phyloP scores from a whole-genome alignment of 768 basidiomycete genomes.

The Russula olivacea region DNA sequence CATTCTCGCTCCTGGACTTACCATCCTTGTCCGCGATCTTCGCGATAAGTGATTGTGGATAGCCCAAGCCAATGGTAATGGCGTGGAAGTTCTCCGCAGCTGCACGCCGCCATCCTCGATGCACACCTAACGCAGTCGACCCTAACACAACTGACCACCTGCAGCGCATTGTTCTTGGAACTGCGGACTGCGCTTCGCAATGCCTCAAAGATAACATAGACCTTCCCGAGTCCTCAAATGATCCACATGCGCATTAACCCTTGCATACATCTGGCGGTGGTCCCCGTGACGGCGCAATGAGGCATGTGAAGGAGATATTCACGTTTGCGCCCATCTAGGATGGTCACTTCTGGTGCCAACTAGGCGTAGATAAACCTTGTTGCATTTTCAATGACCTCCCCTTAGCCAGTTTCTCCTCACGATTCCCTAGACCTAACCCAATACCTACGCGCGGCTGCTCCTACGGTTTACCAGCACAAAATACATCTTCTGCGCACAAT shows the following conservation, averaged over 20 bases:
- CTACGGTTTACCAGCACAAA: not conserved
- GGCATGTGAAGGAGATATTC: not conserved
- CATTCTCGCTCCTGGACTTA: too few species aligned
- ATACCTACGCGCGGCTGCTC: not conserved
- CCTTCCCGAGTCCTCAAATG: not conserved
- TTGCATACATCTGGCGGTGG: not conserved
- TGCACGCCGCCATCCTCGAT: not conserved
- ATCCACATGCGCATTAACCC: not conserved
- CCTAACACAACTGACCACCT: not conserved
- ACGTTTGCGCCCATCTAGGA: not conserved
- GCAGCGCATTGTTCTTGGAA: not conserved
- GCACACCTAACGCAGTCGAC: not conserved
- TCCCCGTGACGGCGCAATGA: not conserved
- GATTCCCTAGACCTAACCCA: not conserved
- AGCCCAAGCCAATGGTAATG: too few species aligned
- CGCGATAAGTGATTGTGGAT: too few species aligned
- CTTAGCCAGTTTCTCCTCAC: not conserved
- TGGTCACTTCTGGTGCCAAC: not conserved
- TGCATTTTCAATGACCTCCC: not conserved
- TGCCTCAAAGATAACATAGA: not conserved
- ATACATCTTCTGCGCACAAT: too few species aligned
- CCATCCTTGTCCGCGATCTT: too few species aligned
- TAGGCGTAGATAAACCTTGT: not conserved
- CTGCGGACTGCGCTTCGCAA: slow-evolving; percentile 8
- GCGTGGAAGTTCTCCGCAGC: not conserved